Conservation (phyloP, 225 moss, liverwort and hornwort genomes). For the Marchantia paleacea region DNA sequence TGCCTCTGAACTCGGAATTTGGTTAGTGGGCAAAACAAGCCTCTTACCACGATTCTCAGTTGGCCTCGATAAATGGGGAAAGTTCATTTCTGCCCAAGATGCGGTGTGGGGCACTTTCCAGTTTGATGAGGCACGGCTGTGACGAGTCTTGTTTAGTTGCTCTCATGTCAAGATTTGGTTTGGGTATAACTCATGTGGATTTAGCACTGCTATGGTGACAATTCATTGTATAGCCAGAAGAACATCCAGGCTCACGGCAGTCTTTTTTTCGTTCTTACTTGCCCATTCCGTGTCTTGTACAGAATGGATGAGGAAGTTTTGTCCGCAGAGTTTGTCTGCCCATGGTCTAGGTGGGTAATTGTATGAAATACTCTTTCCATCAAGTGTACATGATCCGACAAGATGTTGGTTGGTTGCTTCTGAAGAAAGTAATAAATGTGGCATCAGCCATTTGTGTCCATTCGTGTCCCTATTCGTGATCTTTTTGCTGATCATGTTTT, state of each 20-base stretch:
- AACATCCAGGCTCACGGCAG: conserved; percentile 32
- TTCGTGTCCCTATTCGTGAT: too few relatives aligned
- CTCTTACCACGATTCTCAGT: conserved; percentile 1
- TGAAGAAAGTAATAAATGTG: conserved; percentile 33
- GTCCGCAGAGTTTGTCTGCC: conserved; percentile 27
- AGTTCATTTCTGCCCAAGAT: not conserved
- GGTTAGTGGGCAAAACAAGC: conserved; percentile 4
- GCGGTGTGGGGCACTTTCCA: conserved; percentile 4
- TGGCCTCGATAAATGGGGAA: conserved; percentile 17
- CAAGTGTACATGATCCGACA: conserved; percentile 29
- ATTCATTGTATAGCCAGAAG: conserved; percentile 31
- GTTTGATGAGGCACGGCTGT: conserved; percentile 22
- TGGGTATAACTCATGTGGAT: conserved; percentile 28
- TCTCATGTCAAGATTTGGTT: conserved; percentile 30
- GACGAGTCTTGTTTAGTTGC: conserved; percentile 22
- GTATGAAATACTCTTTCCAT: conserved; percentile 28
- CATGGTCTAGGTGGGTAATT: conserved; percentile 34
- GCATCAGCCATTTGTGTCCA: conserved; percentile 21
- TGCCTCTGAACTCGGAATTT: conserved; percentile 26
- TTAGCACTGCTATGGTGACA: conserved; percentile 26
- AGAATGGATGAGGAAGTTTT: conserved; percentile 39
- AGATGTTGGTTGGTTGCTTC: conserved; percentile 24
- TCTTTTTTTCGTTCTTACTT: conserved; percentile 28
- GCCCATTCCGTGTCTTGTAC: conserved; percentile 30
- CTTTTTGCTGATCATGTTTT: too few relatives aligned